Evolutionary conservation across 192 early-diverging fungal species (phyloP), one percentile per base, ranked within the genome.

Genomic region (Rhizophlyctis rosea): DNA sequence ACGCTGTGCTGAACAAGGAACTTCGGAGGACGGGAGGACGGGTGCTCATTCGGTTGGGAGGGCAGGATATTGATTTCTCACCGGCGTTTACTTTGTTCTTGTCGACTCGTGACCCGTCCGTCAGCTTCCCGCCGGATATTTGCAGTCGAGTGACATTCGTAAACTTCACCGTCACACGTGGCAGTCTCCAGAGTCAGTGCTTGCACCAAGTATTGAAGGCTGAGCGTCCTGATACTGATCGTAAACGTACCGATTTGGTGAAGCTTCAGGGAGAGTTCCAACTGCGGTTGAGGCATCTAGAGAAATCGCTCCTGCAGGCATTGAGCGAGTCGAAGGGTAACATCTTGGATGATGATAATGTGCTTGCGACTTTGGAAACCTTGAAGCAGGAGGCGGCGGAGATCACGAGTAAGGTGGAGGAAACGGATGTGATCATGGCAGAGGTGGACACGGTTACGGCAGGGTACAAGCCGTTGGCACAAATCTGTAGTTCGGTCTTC

Each of bases 21-120:
- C 74, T 99, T 49, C 86, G 95, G 33, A 86, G 91, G 50, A 95
- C 94, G 29, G 98, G 98, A 55, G 95, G 96, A 33, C 92, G 98
- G 64, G 91, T 92, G 21, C 77, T 99, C 50, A 91, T 97, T 51
- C 87, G 92, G 24, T 84, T 99, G n/a, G 98, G 98, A 47, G 83
- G 84, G 55, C 91, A 97, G 67, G 98, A 99, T 60, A 95, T 99
- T 53, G 98, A 99, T 81, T 98, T 98, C 72, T 98, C 95, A 32
- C 96, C 98, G 13, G 79, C 92, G 13, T 99, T 99, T 77, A 91
- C 88, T 2, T 73, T 98, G 25, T 96, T 95, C 80, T 69, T 99
- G 66, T 81, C 93, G 3, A 99, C 96, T 2, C 86, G 94, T 61
- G 94, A 99, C 68, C 91, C 98, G 14, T 88, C 91, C 2, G 90